These are phyloP conservation scores for Seiridium unicorne DNA, from an alignment of 2,329 filamentous ascomycete genomes.

Conservation along the genomic window DNA sequence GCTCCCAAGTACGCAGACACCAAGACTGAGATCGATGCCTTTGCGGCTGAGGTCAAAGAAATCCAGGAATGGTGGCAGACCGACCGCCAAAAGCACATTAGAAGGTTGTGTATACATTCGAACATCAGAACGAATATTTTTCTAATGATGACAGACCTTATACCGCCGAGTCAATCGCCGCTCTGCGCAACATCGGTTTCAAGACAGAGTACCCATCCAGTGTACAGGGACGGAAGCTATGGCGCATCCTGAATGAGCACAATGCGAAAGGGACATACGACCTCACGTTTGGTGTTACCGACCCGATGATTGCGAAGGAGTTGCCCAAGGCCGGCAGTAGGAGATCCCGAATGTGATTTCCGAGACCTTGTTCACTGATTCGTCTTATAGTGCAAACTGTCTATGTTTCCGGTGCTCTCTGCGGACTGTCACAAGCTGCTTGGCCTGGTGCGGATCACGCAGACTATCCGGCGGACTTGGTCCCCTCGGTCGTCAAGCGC, in stretches of 20 bases:
- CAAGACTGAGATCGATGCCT: slow-evolving; percentile 10
- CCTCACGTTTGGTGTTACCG: slow-evolving; percentile 11
- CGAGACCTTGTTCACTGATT: background rate
- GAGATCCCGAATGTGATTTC: too few relatives aligned
- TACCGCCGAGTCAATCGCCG: slow-evolving; percentile 12
- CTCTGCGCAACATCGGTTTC: slow-evolving; percentile 12
- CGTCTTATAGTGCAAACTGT: slow-evolving; percentile 9
- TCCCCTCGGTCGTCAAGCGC: slow-evolving; percentile 11
- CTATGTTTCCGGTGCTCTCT: slow-evolving; percentile 12
- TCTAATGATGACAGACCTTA: background rate
- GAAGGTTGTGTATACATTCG: background rate
- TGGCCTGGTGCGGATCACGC: slow-evolving; percentile 12
- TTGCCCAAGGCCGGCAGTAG: slow-evolving; percentile 7
- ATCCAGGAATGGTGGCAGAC: slow-evolving; percentile 13
- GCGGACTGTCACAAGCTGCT: slow-evolving; percentile 9
- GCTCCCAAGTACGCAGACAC: slow-evolving; percentile 8
- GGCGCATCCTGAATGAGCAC: slow-evolving; percentile 11
- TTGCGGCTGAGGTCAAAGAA: slow-evolving; percentile 8
- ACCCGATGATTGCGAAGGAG: slow-evolving; percentile 12
- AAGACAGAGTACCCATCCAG: slow-evolving; percentile 12
- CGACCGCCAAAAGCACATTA: slow-evolving; percentile 13
- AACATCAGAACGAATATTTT: background rate
- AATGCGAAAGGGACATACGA: slow-evolving; percentile 12
- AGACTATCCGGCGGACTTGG: slow-evolving; percentile 13
- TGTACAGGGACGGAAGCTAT: slow-evolving; percentile 12